Base-by-base conservation (phyloP, 2,329 filamentous ascomycete genomes). In the Microdochium paspali region DNA sequence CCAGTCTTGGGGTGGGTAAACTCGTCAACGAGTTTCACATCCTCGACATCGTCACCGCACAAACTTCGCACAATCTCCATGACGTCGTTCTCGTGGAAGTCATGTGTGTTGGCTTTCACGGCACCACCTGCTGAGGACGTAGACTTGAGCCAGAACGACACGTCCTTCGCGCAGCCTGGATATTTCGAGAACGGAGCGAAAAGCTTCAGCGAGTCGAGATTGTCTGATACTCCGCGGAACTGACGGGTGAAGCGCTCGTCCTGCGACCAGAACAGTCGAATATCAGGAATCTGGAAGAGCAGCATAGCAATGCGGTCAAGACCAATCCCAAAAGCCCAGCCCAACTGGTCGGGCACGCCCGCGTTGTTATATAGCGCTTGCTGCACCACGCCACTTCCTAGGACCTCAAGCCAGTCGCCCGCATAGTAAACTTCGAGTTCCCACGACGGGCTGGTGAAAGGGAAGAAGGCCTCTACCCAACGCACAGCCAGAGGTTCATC, bases 391-490 rank as follows among this genome's bases (percentile, higher is more conserved):
- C 93, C 93, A 57, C 85, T 94, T n/a, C 93, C 93, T 1, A 98
- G 77, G 4, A 97, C 82, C 68, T 98, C 93, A 28, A 98, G 82
- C 93, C 93, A 98, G 62, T 94, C 87, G 25, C 87, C 90, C 55
- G 85, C 84, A 79, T 91, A 96, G 72, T 87, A 90, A 10, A 98
- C 89, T 62, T 98, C 93, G 23, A 98, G 77, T 64, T 98, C 93
- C 87, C 89, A 98, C 6, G 86, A 93, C 0, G 93, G 93, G 49
- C 84, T 90, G 1, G 93, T 98, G 64, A 97, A 97, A 32, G 93
- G 93, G 68, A 98, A 98, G 67, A 93, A 97, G 1, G 93, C 90
- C 65, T 96, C 91, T 7, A 97, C 84, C 93, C 93, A 98, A 54
- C 93, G 81, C 58, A 96, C 83, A 56, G 82, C 84, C 32, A 97